Percentiles rank a stretch among this genome's conserved stretches.
Evolutionary conservation across 2,329 filamentous ascomycete genomes (phyloP).

Genomic region (Phaeosphaeria sp.): DNA sequence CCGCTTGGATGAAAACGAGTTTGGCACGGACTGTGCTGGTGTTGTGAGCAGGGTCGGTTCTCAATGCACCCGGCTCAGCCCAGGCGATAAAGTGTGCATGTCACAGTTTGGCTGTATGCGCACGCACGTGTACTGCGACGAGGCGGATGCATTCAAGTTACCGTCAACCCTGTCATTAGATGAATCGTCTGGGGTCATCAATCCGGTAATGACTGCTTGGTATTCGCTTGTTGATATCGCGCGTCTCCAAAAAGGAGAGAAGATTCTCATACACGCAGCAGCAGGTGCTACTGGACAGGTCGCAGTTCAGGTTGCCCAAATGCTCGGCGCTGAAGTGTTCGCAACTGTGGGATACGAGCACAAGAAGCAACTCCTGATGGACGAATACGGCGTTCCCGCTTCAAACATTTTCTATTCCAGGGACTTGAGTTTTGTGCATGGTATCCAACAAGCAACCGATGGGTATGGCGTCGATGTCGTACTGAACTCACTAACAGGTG

Average conservation of each 20-base stretch:
- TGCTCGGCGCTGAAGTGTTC: conserved; percentile 17
- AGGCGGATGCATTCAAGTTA: not conserved
- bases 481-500: conserved; percentile 39
- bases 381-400: conserved; percentile 19
- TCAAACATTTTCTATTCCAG: conserved; percentile 38
- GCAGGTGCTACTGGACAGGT: conserved; percentile 15
- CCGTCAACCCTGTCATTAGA: not conserved
- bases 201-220: not conserved
- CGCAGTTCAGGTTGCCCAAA: conserved; percentile 9
- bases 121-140: not conserved
- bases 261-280: conserved; percentile 31
- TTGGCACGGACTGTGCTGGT: not conserved
- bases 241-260: conserved; percentile 18
- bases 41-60: not conserved
- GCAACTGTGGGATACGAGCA: conserved; percentile 20
- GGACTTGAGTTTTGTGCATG: conserved; percentile 12
- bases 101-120: not conserved
- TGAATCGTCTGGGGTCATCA: not conserved
- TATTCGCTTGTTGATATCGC: not conserved
- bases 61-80: not conserved
- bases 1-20: not conserved
- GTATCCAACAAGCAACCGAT: conserved; percentile 17
- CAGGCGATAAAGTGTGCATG: not conserved
- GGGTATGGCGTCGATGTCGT: conserved; percentile 43
- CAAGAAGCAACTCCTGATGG: conserved; percentile 17